A percentile compares a stretch with the other conserved stretches of the same genome.
These are phyloP conservation scores for Linnemannia hyalina DNA, from an alignment of 192 early-diverging fungal species.

Conservation along the genomic window DNA sequence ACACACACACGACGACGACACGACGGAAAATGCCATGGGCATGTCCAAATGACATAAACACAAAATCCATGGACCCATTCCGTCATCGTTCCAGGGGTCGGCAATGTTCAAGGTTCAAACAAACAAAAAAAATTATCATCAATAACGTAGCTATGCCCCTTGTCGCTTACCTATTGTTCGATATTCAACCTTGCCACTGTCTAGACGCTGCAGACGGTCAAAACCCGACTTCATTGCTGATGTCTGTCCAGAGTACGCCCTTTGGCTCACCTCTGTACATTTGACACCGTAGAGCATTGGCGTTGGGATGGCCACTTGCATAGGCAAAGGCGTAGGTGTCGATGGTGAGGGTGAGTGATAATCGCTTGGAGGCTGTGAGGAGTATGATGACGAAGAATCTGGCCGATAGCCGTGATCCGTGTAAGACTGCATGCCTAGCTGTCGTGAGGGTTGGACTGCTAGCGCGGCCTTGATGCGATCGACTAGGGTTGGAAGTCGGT, in stretches of 20 bases:
- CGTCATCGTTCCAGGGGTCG: background rate
- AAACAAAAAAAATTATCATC: background rate
- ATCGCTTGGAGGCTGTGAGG: background rate
- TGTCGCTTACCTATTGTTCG: constrained; percentile 47
- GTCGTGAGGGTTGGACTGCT: background rate
- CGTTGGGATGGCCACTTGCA: background rate
- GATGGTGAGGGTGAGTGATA: constrained; percentile 7
- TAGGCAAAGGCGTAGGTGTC: background rate
- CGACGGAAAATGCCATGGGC: background rate
- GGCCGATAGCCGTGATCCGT: background rate
- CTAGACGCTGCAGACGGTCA: constrained; percentile 27
- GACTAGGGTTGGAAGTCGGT: constrained; percentile 30
- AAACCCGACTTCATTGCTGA: constrained; percentile 46
- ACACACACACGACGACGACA: background rate
- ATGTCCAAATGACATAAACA: background rate
- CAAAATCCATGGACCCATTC: background rate
- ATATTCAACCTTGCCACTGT: constrained; percentile 53
- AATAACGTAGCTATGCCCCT: too few relatives aligned
- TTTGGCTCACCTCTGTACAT: constrained; percentile 23
- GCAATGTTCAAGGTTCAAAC: background rate
- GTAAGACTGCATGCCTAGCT: background rate
- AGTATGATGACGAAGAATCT: background rate
- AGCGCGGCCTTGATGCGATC: constrained; percentile 47
- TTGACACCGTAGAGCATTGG: constrained; percentile 10
- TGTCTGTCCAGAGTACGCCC: constrained; percentile 37